Base-by-base conservation (phyloP, 2,329 filamentous ascomycete genomes). In the Alternaria arbusti region DNA sequence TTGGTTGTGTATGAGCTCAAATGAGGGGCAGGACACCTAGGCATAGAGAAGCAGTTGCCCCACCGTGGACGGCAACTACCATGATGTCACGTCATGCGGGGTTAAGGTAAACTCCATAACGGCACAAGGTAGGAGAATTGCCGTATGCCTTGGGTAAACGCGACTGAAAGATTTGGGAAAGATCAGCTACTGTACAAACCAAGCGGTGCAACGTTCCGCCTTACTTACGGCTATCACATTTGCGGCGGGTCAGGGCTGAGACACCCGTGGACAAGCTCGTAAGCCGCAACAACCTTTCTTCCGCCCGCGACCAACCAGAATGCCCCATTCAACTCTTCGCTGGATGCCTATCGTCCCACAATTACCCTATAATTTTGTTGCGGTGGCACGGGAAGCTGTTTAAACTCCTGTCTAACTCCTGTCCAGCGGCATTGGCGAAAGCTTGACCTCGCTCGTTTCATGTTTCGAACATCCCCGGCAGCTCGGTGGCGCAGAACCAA, bases 391-490 rank as follows among this genome's bases (percentile, higher is more conserved):
- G 23, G 40, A 65, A 59, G 57, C 54, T 17, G 26, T 50, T 51
- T 45, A 50, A 36, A 50, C 40, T 51, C 40, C 13, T 40, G 55
- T 51, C 28, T 20, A 57, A 50, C 40, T 51, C 40, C 30, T 40
- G 55, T 54, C 28, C 23, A 57, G 23, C 54, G 36, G 57, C 40
- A 62, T 68, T 70, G 70, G 71, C 70, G 60, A 70, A 70, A 68
- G 68, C 65, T 73, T 71, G 58, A 58, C 54, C 22, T 43, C 44
- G 50, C 45, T 44, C 66, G 68, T 71, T 73, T 74, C 70, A 70
- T 63, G 69, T 72, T 73, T 74, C 67, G 66, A 72, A 74, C 71
- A 64, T 25, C 22, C 46, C 50, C 30, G 43, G 54, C 47, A 51
- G 28, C 54, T 59, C 8, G 22, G 50, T 36, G 25, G 44, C 43